Percentiles rank a stretch among this genome's conserved stretches.
Conservation (phyloP, 139 green algal genomes). For the Protoeuglena noctilucae region DNA sequence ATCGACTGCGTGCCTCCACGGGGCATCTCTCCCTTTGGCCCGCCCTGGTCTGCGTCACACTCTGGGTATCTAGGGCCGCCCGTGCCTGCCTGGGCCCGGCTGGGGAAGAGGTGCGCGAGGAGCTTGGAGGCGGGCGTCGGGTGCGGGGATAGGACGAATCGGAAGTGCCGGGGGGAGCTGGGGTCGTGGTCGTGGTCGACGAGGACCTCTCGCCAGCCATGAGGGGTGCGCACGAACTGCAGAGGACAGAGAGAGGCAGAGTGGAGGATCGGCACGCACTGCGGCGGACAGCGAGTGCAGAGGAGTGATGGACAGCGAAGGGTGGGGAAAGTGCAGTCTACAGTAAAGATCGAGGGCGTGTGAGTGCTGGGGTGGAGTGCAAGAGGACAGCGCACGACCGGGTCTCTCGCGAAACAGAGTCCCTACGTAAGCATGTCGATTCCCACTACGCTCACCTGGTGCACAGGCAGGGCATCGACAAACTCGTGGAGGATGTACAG, state of each 20-base stretch:
- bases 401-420: neutral
- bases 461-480: conserved; percentile 88
- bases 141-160: conserved; percentile 58
- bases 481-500: conserved; percentile 92
- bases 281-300: no score
- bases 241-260: no score
- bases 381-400: conserved; percentile 1
- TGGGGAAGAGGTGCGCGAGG: no score
- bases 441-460: conserved; percentile 54
- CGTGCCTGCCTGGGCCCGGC: conserved; percentile 31
- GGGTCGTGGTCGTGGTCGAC: conserved; percentile 41
- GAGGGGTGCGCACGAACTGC: no score
- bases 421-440: conserved; percentile 2
- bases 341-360: neutral
- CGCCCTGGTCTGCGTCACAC: conserved; percentile 28
- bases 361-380: neutral
- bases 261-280: no score
- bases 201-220: conserved; percentile 62
- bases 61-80: conserved; percentile 16
- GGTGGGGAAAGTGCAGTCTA: neutral
- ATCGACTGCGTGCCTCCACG: no score
- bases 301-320: neutral
- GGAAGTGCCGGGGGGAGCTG: conserved; percentile 26
- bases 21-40: no score
- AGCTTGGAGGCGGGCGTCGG: conserved; percentile 31